Evolutionary conservation across 306 rosid genomes (phyloP).

Genomic region (Sophora flavescens): DNA sequence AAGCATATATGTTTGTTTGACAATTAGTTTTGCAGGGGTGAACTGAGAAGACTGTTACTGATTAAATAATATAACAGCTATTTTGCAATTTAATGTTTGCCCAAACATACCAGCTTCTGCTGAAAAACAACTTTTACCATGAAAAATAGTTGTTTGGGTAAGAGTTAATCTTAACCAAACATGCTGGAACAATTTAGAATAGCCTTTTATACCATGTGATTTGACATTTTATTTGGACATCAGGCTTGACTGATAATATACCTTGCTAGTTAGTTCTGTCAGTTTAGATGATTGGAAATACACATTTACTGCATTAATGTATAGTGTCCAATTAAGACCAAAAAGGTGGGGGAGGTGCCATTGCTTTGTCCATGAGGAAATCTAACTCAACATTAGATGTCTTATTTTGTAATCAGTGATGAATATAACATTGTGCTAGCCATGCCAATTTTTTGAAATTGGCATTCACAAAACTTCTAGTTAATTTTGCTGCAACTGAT

Average conservation of each 20-base stretch:
- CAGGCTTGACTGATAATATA: not conserved
- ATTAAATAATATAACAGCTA: too few relatives aligned
- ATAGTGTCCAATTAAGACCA: not conserved
- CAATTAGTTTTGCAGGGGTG: too few relatives aligned
- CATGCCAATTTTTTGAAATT: not conserved
- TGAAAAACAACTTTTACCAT: too few relatives aligned
- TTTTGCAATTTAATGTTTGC: too few relatives aligned
- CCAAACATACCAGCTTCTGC: too few relatives aligned
- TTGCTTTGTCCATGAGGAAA: conserved; percentile 25
- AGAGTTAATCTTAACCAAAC: too few relatives aligned
- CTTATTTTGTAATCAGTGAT: conserved; percentile 23
- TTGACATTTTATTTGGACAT: not conserved
- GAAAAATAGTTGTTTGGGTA: too few relatives aligned
- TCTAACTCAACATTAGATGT: conserved; percentile 14
- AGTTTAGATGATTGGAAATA: conserved; percentile 19
- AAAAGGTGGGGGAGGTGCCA: not conserved
- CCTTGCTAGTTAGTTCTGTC: conserved; percentile 5
- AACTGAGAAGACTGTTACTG: too few relatives aligned
- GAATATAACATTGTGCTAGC: conserved; percentile 16
- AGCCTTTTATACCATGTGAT: conserved; percentile 32
- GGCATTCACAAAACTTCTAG: conserved; percentile 19
- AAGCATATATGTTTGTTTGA: too few relatives aligned
- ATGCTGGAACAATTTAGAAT: conserved; percentile 4
- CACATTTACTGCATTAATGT: not conserved
- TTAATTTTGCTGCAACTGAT: conserved; percentile 22